These are phyloP conservation scores for Glonium stellatum DNA, from an alignment of 495 filamentous ascomycete species.

Conservation along the genomic window DNA sequence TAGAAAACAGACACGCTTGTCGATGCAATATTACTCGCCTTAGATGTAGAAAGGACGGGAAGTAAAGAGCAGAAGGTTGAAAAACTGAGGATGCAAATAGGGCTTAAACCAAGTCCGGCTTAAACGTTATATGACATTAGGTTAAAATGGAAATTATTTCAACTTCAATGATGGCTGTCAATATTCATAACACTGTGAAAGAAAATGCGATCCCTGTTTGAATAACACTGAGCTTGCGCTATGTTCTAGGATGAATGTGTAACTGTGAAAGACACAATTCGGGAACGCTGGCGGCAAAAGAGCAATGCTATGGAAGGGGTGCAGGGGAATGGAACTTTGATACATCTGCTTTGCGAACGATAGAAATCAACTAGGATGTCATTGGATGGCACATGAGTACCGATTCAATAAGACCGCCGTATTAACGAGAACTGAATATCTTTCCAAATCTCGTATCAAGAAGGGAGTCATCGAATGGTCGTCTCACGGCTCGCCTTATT, in stretches of 20 bases:
- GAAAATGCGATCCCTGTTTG: neutral
- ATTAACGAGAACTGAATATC: no score
- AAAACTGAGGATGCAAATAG: slow-evolving; percentile 22
- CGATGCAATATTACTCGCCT: slow-evolving; percentile 18
- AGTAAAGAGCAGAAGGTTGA: slow-evolving; percentile 20
- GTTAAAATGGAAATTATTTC: neutral
- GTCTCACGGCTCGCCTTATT: neutral
- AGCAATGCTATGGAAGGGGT: neutral
- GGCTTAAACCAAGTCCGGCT: slow-evolving; percentile 22
- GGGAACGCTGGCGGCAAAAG: neutral
- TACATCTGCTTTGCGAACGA: no score
- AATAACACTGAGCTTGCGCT: slow-evolving; percentile 3
- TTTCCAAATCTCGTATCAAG: no score
- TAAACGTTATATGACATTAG: slow-evolving; percentile 10
- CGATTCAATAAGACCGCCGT: no score
- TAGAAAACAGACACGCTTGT: slow-evolving; percentile 4
- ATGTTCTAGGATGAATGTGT: slow-evolving; percentile 1
- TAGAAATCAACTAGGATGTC: no score
- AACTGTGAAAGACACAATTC: neutral
- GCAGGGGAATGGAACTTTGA: neutral
- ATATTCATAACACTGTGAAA: neutral
- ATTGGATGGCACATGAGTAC: no score
- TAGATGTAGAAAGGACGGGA: slow-evolving; percentile 22
- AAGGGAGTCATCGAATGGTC: neutral
- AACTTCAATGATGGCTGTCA: neutral